phyloP scores from a whole-genome alignment of 2,329 filamentous ascomycete species.

The Colletotrichum ledebouriae region DNA sequence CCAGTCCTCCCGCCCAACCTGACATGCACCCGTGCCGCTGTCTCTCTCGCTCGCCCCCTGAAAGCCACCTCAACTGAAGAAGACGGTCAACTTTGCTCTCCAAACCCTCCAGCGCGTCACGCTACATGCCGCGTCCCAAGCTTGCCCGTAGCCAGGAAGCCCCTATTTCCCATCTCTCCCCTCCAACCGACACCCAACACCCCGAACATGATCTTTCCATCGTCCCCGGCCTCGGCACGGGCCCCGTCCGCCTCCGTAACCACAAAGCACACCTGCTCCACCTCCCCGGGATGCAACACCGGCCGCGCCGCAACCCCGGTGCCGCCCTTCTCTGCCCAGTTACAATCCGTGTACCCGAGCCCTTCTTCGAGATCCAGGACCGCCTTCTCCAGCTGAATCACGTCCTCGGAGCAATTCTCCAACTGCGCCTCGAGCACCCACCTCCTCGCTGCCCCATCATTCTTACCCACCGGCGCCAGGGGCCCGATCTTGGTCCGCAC shows the following conservation, averaged over 20 bases:
- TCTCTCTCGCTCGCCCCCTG: conserved; percentile 2
- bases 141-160: conserved; percentile 89
- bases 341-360: conserved; percentile 66
- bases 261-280: conserved; percentile 76
- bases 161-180: conserved; percentile 88
- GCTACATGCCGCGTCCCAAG: conserved; percentile 66
- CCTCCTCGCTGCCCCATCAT: conserved; percentile 49
- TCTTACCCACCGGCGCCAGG: conserved; percentile 55
- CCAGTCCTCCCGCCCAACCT: conserved; percentile 5
- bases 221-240: conserved; percentile 66
- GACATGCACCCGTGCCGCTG: conserved; percentile 5
- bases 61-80: conserved; percentile 5
- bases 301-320: conserved; percentile 57
- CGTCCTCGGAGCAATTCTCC: conserved; percentile 91
- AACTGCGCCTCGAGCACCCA: conserved; percentile 94
- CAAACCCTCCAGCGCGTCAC: conserved; percentile 18
- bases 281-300: conserved; percentile 72
- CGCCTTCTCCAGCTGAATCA: conserved; percentile 81
- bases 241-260: conserved; percentile 59
- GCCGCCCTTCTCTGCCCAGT: conserved; percentile 62
- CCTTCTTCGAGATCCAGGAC: conserved; percentile 66
- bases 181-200: conserved; percentile 90
- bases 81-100: neutral
- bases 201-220: conserved; percentile 78
- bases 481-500: conserved; percentile 90